A percentile compares a stretch with the other conserved stretches of the same genome.
These are phyloP conservation scores for Ceratocystis huliohia DNA, from an alignment of 2,329 filamentous ascomycete species.

Conservation along the genomic window DNA sequence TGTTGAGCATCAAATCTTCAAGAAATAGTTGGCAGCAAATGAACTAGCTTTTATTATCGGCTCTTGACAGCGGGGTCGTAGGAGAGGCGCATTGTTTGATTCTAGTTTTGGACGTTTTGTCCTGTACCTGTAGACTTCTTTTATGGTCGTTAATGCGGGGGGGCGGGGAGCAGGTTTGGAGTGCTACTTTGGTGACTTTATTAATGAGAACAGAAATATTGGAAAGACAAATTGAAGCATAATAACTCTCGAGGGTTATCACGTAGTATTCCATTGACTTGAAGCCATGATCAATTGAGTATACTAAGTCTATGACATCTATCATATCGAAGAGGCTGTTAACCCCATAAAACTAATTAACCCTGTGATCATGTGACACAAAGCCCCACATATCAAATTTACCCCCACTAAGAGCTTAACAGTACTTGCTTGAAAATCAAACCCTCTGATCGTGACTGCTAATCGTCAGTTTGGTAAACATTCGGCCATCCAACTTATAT, in stretches of 20 bases:
- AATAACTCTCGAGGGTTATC: too few species aligned
- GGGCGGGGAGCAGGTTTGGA: too few species aligned
- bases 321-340: neutral
- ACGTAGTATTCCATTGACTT: too few species aligned
- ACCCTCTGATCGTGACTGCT: neutral
- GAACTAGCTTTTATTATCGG: neutral
- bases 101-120: too few species aligned
- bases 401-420: slow-evolving; percentile 5
- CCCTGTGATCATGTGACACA: neutral
- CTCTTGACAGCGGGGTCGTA: neutral
- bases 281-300: too few species aligned
- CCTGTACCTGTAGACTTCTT: too few species aligned
- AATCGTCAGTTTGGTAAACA: slow-evolving; percentile 2
- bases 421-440: neutral
- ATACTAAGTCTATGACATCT: too few species aligned
- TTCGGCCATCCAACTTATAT: neutral
- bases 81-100: too few species aligned
- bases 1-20: slow-evolving; percentile 7
- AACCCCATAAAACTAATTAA: neutral
- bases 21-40: neutral
- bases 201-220: too few species aligned
- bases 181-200: too few species aligned
- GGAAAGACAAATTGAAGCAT: too few species aligned
- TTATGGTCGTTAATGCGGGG: too few species aligned
- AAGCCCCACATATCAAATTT: neutral